A percentile compares a stretch with the other conserved stretches of the same genome.
Evolutionary conservation across 345 rosid species (phyloP).

Genomic region (Dovyalis caffra): DNA sequence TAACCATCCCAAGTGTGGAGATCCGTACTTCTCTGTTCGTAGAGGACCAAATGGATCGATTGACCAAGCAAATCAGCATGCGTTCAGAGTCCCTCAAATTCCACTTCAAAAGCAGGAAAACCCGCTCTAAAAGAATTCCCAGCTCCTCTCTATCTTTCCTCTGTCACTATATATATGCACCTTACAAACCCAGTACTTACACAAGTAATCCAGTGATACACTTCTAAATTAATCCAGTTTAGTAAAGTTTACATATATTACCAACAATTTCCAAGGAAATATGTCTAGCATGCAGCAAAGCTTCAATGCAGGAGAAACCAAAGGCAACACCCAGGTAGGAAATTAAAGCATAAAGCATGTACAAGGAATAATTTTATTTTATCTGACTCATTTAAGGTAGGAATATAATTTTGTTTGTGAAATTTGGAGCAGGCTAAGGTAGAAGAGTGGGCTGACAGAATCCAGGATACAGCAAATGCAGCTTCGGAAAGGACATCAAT

Average conservation of each 20-base stretch:
- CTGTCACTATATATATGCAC: background rate
- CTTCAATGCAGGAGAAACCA: constrained; percentile 17
- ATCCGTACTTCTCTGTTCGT: background rate
- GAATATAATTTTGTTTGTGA: background rate
- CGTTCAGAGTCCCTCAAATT: background rate
- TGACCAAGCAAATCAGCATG: background rate
- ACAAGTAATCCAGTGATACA: background rate
- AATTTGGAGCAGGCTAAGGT: constrained; percentile 7
- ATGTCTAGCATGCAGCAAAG: constrained; percentile 20
- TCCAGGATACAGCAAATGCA: constrained; percentile 13
- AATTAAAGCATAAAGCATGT: too few species aligned
- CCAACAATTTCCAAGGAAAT: too few species aligned
- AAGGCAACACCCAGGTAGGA: constrained; percentile 6
- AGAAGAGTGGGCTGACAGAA: background rate
- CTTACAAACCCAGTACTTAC: too few species aligned
- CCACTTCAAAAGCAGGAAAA: background rate
- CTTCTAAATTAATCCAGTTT: background rate
- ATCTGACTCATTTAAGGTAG: too few species aligned
- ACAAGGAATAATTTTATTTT: background rate
- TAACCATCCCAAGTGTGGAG: background rate
- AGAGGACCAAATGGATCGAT: background rate
- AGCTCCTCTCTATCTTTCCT: background rate
- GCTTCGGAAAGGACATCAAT: constrained; percentile 14
- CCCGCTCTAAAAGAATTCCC: background rate
- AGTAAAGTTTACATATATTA: background rate